phyloP scores from a whole-genome alignment of 768 basidiomycete species.

The Collybiopsis confluens region DNA sequence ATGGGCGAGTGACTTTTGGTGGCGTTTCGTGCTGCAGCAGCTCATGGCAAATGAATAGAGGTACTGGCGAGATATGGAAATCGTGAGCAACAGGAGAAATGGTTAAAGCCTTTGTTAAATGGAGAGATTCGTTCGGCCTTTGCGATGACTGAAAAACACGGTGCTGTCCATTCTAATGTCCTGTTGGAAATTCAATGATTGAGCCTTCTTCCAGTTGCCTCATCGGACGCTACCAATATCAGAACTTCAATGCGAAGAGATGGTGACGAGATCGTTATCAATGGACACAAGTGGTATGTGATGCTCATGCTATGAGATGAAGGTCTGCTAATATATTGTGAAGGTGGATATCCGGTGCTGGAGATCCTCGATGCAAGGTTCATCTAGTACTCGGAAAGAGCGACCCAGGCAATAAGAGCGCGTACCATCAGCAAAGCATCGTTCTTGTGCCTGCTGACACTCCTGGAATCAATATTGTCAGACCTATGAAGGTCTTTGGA shows the following conservation, averaged over 20 bases:
- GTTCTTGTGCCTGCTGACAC: conserved; percentile 89
- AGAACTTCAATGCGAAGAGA: conserved; percentile 80
- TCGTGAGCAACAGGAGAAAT: conserved; percentile 84
- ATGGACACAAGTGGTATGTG: conserved; percentile 90
- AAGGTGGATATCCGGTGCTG: conserved; percentile 98
- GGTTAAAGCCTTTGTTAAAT: conserved; percentile 82
- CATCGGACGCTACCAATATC: conserved; percentile 94
- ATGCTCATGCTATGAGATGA: background rate
- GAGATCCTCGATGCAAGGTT: conserved; percentile 83
- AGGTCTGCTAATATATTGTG: background rate
- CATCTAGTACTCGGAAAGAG: conserved; percentile 96
- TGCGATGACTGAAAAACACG: conserved; percentile 94
- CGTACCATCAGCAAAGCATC: conserved; percentile 86
- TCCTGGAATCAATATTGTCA: conserved; percentile 82
- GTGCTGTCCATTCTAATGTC: conserved; percentile 34
- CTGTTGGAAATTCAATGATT: background rate
- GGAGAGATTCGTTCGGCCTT: conserved; percentile 95
- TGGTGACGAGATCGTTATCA: conserved; percentile 86
- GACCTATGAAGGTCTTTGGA: conserved; percentile 93
- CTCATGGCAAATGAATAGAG: conserved; percentile 47
- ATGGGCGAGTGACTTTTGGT: conserved; percentile 62
- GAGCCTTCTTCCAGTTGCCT: conserved; percentile 55
- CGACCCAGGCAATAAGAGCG: conserved; percentile 74
- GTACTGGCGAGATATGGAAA: conserved; percentile 94
- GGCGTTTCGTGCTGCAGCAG: background rate